A percentile compares a stretch with the other conserved stretches of the same genome.
Conservation (phyloP, 1,284 basidiomycete genomes). For the Amylostereum areolatum region DNA sequence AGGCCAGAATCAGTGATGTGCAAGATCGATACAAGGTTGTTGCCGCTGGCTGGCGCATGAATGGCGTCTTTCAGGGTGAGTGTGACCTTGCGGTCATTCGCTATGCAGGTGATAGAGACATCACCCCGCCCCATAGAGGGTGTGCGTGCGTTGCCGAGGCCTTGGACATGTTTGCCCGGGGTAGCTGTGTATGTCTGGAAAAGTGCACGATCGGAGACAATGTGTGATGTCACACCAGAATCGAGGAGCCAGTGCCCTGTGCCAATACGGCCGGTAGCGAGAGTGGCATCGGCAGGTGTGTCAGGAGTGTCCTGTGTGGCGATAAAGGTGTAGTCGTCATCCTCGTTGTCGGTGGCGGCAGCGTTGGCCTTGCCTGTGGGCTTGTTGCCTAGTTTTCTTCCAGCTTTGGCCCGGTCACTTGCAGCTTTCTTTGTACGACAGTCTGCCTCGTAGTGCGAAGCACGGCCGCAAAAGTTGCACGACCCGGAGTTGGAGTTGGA, state of each 20-base stretch:
- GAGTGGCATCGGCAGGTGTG: too few relatives aligned
- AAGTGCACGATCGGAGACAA: background rate
- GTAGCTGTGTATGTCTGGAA: background rate
- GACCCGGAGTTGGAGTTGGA: background rate
- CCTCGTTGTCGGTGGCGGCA: background rate
- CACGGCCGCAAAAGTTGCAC: constrained; percentile 10
- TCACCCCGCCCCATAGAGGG: background rate
- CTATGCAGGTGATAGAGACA: background rate
- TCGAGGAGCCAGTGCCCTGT: background rate
- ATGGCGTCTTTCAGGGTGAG: background rate
- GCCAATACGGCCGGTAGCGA: background rate
- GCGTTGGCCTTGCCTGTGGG: background rate
- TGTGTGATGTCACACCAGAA: background rate
- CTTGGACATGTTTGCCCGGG: background rate
- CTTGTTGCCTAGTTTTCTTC: background rate
- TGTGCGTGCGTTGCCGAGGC: background rate
- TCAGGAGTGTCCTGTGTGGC: background rate
- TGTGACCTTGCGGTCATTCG: background rate
- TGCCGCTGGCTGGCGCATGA: background rate
- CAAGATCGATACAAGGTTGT: background rate
- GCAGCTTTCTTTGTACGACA: constrained; percentile 5
- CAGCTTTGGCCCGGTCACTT: background rate
- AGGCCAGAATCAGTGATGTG: background rate
- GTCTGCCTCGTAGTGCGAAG: constrained; percentile 9
- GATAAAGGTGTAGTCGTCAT: background rate